Base-by-base conservation (phyloP, 768 basidiomycete species). In the Pholiota molesta region DNA sequence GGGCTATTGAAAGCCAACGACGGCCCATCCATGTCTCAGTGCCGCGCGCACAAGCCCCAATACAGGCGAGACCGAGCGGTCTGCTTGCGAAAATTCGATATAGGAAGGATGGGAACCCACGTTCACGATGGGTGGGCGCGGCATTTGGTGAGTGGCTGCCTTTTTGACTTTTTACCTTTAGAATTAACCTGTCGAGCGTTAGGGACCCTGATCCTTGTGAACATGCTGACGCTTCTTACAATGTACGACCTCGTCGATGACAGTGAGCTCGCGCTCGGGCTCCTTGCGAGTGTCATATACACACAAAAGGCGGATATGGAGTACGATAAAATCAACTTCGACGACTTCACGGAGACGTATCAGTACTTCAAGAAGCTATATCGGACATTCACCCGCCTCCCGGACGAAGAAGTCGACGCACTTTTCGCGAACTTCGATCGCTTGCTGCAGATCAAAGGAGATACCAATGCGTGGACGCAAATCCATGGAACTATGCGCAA, bases 31-130 rank as follows among this genome's bases (percentile, higher is more conserved):
- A 65, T 59, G 60, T 52, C 51, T 62, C 69, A 14, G 7, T 37
- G 33, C 63, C 62, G 17, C 61, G 35, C 23, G 40, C 60, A 1
- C 66, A 63, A 57, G 33, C 47, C 21, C 65, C 57, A 26, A 13
- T 62, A 52, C 62, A 65, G 45, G 33, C 63, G 33, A 68, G 71
- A 19, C 69, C 71, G 9, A 58, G 68, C 14, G 69, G 70, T 16
- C 58, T 73, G 54, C 68, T 68, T 42, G 62, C 66, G 10, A 75
- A 67, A 63, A 17, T 77, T 42, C 74, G 72, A 62, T 77, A 71
- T 67, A 69, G 72, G 63, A 65, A 63, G 29, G 75, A 79, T 70
- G 78, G 78, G 33, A 72, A 71, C 39, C 74, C 74, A 45, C 67
- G 78, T 52, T 78, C 77, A 4, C 73, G 70, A 63, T 52, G 70